A percentile compares a stretch with the other conserved stretches of the same genome.
phyloP scores from a whole-genome alignment of 2,329 filamentous ascomycete genomes.

The Clarireedia paspali region DNA sequence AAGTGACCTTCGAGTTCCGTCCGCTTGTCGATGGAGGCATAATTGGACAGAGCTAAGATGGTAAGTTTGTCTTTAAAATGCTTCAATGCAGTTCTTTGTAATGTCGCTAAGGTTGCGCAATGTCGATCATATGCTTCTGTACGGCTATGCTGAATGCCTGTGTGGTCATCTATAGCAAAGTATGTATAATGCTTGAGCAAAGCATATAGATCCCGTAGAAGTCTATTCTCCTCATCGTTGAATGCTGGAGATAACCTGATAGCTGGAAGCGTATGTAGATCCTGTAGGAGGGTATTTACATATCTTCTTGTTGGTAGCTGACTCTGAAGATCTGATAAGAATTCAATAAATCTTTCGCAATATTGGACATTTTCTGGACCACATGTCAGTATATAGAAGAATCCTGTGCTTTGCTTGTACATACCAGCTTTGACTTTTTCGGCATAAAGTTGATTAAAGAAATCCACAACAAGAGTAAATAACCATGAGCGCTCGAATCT shows the following conservation, averaged over 20 bases:
- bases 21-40: conserved; percentile 75
- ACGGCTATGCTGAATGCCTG: conserved; percentile 64
- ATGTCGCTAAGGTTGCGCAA: conserved; percentile 64
- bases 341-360: conserved; percentile 88
- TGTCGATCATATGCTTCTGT: conserved; percentile 73
- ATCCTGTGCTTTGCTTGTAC: conserved; percentile 9
- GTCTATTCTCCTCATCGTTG: conserved; percentile 62
- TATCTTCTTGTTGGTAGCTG: conserved; percentile 91
- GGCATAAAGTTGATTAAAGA: conserved; percentile 65
- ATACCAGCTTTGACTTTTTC: conserved; percentile 40
- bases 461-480: conserved; percentile 77
- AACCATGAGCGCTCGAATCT: conserved; percentile 93
- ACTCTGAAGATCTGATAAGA: conserved; percentile 83
- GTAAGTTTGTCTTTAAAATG: conserved; percentile 84
- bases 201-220: conserved; percentile 72
- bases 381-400: not conserved
- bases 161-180: conserved; percentile 89
- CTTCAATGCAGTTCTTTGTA: conserved; percentile 73
- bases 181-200: conserved; percentile 81
- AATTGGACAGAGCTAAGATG: conserved; percentile 88
- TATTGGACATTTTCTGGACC: conserved; percentile 62
- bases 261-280: conserved; percentile 74
- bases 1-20: conserved; percentile 72
- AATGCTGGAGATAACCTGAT: conserved; percentile 74
- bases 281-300: conserved; percentile 79